Conservation (phyloP, 371 early-diverging fungal genomes). For the Mucor plumbeus region DNA sequence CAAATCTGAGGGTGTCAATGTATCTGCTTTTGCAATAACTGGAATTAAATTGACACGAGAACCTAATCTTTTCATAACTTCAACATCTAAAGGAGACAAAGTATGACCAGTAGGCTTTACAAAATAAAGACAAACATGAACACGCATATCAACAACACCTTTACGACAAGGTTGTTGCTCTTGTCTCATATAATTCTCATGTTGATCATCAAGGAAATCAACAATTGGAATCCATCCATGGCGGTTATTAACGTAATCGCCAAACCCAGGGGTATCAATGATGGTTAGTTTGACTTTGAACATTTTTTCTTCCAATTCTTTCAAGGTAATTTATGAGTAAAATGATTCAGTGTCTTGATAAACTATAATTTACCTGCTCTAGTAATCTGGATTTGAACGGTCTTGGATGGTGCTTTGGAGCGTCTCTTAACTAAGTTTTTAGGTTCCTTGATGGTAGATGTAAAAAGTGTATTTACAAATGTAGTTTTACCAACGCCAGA, state of each 20-base stretch:
- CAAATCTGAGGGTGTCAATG: constrained; percentile 83
- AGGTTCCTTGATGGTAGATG: constrained; percentile 85
- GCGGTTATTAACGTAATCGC: constrained; percentile 89
- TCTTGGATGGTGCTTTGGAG: constrained; percentile 85
- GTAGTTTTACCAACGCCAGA: constrained; percentile 89
- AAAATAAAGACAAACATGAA: constrained; percentile 89
- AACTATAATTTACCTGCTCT: constrained; percentile 73
- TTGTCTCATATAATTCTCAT: constrained; percentile 90
- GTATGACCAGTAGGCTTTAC: constrained; percentile 91
- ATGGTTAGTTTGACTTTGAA: constrained; percentile 93
- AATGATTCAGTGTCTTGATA: background rate
- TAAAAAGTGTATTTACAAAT: constrained; percentile 90
- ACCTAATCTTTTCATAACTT: constrained; percentile 87
- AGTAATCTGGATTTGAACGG: constrained; percentile 94
- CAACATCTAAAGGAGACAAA: constrained; percentile 84
- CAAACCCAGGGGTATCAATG: constrained; percentile 92
- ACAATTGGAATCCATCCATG: constrained; percentile 96
- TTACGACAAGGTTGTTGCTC: constrained; percentile 79
- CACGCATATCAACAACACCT: constrained; percentile 87
- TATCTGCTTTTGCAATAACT: constrained; percentile 94
- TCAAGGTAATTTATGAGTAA: background rate
- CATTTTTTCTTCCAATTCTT: constrained; percentile 53
- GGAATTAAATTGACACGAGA: constrained; percentile 90
- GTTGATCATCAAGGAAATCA: constrained; percentile 95
- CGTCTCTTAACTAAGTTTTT: constrained; percentile 82